Conservation (phyloP, 352 stramenopile species). For the Phytophthora pseudosyringae region DNA sequence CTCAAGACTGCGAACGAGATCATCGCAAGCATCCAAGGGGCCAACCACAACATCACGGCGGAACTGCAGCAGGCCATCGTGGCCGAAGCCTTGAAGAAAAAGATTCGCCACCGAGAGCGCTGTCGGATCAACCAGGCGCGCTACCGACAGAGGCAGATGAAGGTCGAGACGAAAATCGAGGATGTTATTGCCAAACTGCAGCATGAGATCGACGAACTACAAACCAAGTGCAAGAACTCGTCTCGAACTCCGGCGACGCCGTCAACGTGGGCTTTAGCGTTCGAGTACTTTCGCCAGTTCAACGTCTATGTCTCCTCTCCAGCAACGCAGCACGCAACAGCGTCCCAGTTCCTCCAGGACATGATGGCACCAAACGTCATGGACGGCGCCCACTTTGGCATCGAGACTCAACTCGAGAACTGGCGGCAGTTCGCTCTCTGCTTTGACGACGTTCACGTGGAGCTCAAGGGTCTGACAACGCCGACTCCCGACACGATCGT, state of each 20-base stretch:
- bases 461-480: neutral
- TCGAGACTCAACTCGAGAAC: conserved; percentile 1
- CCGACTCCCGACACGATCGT: neutral
- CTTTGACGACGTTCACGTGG: conserved; percentile 4
- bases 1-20: conserved; percentile 11
- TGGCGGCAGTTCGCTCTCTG: conserved; percentile 6
- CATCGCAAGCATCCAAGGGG: conserved; percentile 10
- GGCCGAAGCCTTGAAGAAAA: conserved; percentile 17
- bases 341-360: conserved; percentile 1
- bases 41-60: conserved; percentile 2
- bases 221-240: neutral
- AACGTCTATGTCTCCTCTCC: conserved; percentile 11
- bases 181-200: conserved; percentile 1
- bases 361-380: conserved; percentile 4
- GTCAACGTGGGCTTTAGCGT: conserved; percentile 2
- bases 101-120: conserved; percentile 15
- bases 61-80: conserved; percentile 13
- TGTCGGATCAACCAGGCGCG: conserved; percentile 16
- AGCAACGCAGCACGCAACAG: neutral
- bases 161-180: neutral
- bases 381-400: neutral
- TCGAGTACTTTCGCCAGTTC: conserved; percentile 18
- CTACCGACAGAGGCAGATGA: conserved; percentile 11
- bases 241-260: neutral
- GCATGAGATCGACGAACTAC: conserved; percentile 4